Evolutionary conservation across 768 basidiomycete species (phyloP).

Genomic region (Cystofilobasidium capitatum): DNA sequence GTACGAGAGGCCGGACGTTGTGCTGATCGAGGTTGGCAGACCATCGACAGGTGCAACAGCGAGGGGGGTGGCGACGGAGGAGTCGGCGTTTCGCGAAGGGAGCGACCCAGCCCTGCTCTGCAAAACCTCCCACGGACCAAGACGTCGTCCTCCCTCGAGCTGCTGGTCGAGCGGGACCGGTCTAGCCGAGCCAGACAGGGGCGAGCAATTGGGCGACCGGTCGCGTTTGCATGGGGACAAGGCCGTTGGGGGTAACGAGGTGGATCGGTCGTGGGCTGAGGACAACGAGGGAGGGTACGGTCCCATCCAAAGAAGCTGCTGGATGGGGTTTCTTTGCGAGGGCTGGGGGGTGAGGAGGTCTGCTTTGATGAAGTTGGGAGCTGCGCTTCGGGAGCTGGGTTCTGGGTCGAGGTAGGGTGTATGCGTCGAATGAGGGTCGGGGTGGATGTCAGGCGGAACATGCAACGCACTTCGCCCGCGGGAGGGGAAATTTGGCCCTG

Average conservation of each 20-base stretch:
- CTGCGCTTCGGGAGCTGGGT: too few species aligned
- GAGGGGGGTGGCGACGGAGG: too few species aligned
- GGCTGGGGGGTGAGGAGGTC: too few species aligned
- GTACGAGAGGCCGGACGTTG: not conserved
- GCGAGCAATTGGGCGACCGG: not conserved
- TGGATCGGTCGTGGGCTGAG: not conserved
- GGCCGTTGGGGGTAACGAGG: not conserved
- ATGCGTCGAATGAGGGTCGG: too few species aligned
- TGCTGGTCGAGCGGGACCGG: not conserved
- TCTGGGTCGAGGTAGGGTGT: not conserved
- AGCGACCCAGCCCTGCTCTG: not conserved
- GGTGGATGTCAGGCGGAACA: too few species aligned
- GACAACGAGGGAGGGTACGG: not conserved
- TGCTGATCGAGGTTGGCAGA: not conserved
- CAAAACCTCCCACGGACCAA: not conserved
- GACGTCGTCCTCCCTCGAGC: not conserved
- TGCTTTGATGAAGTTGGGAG: too few species aligned
- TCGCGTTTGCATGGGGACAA: not conserved
- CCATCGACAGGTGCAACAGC: too few species aligned
- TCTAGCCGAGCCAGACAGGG: not conserved
- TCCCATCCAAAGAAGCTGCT: not conserved
- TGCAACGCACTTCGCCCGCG: too few species aligned
- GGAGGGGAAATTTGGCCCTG: too few species aligned
- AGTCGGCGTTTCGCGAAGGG: too few species aligned
- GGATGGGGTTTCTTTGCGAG: too few species aligned